Percentiles rank a stretch among this genome's conserved stretches.
phyloP scores from a whole-genome alignment of 2,329 filamentous ascomycete species.

The Ophiostoma tasmaniense region DNA sequence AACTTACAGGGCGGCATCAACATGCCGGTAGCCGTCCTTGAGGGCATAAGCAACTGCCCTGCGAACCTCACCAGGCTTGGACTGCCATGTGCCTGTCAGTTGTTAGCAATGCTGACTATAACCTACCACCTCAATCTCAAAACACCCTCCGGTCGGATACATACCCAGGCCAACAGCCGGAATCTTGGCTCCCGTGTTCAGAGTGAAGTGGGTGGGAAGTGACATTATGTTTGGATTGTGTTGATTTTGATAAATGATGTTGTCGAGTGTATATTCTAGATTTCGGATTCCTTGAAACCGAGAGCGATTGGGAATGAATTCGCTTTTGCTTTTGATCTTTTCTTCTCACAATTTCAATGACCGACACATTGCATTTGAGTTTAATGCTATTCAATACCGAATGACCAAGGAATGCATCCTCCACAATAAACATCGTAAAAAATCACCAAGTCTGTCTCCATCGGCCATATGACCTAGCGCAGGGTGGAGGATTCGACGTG shows the following conservation, averaged over 20 bases:
- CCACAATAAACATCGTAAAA: background rate
- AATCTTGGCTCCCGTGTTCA: constrained; percentile 52
- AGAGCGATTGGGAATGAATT: background rate
- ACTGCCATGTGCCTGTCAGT: constrained; percentile 15
- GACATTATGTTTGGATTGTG: background rate
- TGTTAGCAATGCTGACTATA: background rate
- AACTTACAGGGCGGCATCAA: constrained; percentile 17
- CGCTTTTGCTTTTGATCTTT: background rate
- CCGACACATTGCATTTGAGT: background rate
- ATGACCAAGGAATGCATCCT: background rate
- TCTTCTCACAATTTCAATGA: background rate
- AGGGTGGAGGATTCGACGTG: background rate
- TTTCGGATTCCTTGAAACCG: background rate
- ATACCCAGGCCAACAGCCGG: constrained; percentile 41
- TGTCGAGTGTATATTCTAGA: background rate
- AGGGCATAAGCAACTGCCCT: constrained; percentile 15
- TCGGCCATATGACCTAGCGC: background rate
- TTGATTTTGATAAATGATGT: background rate
- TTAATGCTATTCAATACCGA: background rate
- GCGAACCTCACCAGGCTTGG: constrained; percentile 6
- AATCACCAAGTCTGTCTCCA: constrained; percentile 1
- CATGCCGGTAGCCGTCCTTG: constrained; percentile 18
- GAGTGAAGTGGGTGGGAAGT: constrained; percentile 20
- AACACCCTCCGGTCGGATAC: constrained; percentile 26
- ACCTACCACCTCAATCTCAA: background rate